A percentile compares a stretch with the other conserved stretches of the same genome.
Conservation (phyloP, 805 yeast genomes). For the Saccharomycopsis amapae region DNA sequence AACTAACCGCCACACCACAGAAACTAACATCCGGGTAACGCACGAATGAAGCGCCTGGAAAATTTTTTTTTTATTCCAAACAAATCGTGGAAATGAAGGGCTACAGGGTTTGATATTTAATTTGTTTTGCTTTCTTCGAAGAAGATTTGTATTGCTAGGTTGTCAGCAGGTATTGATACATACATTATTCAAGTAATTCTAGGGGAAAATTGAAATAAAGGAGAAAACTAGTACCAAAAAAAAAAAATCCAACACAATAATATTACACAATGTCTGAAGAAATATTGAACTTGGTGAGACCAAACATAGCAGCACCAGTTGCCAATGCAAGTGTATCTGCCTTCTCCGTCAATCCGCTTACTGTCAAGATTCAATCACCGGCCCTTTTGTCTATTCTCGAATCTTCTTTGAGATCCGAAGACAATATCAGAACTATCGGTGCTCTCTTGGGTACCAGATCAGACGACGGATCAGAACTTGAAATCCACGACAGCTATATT, state of each 20-base stretch:
- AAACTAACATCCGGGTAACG: too few species aligned
- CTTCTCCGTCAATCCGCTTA: slow-evolving; percentile 35
- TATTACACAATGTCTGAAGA: slow-evolving; percentile 14
- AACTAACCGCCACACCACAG: too few species aligned
- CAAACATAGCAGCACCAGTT: slow-evolving; percentile 32
- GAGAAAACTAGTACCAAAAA: too few species aligned
- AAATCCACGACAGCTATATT: slow-evolving; percentile 66
- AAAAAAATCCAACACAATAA: neutral
- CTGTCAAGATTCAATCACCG: slow-evolving; percentile 54
- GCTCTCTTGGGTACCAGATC: slow-evolving; percentile 75
- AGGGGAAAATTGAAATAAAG: too few species aligned
- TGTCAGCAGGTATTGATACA: too few species aligned
- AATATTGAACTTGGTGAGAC: slow-evolving; percentile 32
- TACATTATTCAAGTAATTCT: too few species aligned
- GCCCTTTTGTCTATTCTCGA: slow-evolving; percentile 75
- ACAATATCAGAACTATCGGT: slow-evolving; percentile 65
- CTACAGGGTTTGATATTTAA: too few species aligned
- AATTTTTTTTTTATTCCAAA: too few species aligned
- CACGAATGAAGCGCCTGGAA: too few species aligned
- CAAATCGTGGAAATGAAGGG: too few species aligned
- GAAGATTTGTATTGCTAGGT: too few species aligned
- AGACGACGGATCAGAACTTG: slow-evolving; percentile 74
- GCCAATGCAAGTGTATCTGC: slow-evolving; percentile 30
- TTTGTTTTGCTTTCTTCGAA: too few species aligned
- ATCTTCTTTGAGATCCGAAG: slow-evolving; percentile 52